Conservation (phyloP, 495 filamentous ascomycete species). For the Thermochaetoides thermophila region DNA sequence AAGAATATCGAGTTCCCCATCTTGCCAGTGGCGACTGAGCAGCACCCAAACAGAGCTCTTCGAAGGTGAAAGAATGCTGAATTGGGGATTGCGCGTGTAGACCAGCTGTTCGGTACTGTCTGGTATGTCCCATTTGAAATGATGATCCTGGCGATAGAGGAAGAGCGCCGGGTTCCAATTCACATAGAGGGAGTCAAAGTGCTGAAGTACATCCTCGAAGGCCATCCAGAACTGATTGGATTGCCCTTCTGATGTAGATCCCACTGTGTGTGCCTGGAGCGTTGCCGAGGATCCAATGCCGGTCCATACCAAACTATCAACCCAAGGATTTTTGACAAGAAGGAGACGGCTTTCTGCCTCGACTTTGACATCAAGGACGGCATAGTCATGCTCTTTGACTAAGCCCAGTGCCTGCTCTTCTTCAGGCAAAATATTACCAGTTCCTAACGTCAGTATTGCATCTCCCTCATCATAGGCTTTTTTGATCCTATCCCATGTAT, state of each 20-base stretch:
- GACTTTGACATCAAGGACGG: slow-evolving; percentile 66
- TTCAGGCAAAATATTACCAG: slow-evolving; percentile 55
- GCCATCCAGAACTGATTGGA: slow-evolving; percentile 88
- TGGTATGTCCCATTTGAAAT: slow-evolving; percentile 75
- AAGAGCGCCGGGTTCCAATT: slow-evolving; percentile 95
- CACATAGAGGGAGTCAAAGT: slow-evolving; percentile 88
- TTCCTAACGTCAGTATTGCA: slow-evolving; percentile 80
- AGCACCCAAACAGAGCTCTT: slow-evolving; percentile 67
- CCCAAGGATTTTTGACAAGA: slow-evolving; percentile 94
- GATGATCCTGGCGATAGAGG: slow-evolving; percentile 62
- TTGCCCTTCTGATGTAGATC: slow-evolving; percentile 9
- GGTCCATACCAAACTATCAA: slow-evolving; percentile 57
- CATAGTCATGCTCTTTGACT: slow-evolving; percentile 85
- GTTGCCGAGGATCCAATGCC: slow-evolving; percentile 19
- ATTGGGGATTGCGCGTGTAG: slow-evolving; percentile 75
- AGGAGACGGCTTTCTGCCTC: slow-evolving; percentile 42
- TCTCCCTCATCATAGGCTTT: slow-evolving; percentile 63
- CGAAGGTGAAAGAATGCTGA: slow-evolving; percentile 41
- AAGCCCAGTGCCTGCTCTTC: slow-evolving; percentile 74
- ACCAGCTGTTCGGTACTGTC: slow-evolving; percentile 42
- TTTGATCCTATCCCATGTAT: slow-evolving; percentile 66
- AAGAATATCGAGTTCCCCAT: slow-evolving; percentile 28
- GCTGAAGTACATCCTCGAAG: slow-evolving; percentile 65
- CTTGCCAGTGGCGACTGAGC: slow-evolving; percentile 65
- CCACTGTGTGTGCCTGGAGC: slow-evolving; percentile 10